Percentiles rank a stretch among this genome's conserved stretches.
These are phyloP conservation scores for Chrysosporium keratinophilum DNA, from an alignment of 2,329 filamentous ascomycete genomes.

Conservation along the genomic window DNA sequence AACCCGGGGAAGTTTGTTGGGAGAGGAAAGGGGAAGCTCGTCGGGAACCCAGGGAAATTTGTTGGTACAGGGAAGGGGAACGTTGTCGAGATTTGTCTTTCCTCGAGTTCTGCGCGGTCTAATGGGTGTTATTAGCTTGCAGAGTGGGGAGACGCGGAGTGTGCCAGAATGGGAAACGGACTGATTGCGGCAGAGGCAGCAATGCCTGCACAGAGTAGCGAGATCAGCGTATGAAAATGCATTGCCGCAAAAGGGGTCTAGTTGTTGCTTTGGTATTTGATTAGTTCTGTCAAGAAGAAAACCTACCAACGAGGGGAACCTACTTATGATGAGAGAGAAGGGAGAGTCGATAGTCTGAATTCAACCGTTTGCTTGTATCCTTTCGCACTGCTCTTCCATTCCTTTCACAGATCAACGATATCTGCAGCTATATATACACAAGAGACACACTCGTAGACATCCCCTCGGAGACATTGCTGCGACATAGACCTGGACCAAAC, in stretches of 20 bases:
- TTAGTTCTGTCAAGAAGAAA: not conserved
- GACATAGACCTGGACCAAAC: not conserved
- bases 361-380: not conserved
- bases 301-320: not conserved
- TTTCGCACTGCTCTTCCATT: not conserved
- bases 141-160: not conserved
- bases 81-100: constrained; percentile 1
- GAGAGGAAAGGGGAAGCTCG: not conserved
- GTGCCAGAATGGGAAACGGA: not conserved
- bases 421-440: not conserved
- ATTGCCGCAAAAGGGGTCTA: not conserved
- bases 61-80: not conserved
- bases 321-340: not conserved
- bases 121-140: not conserved
- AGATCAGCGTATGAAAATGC: not conserved
- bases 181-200: constrained; percentile 12
- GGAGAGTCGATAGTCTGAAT: not conserved
- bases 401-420: not conserved
- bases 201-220: constrained; percentile 6
- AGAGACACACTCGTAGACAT: not conserved
- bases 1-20: not conserved
- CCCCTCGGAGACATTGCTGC: constrained; percentile 1
- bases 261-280: not conserved
- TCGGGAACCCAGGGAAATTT: not conserved
- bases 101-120: constrained; percentile 1